Percentiles rank a stretch among this genome's conserved stretches.
phyloP scores from a whole-genome alignment of 768 basidiomycete genomes.

The Heimioporus sp. region DNA sequence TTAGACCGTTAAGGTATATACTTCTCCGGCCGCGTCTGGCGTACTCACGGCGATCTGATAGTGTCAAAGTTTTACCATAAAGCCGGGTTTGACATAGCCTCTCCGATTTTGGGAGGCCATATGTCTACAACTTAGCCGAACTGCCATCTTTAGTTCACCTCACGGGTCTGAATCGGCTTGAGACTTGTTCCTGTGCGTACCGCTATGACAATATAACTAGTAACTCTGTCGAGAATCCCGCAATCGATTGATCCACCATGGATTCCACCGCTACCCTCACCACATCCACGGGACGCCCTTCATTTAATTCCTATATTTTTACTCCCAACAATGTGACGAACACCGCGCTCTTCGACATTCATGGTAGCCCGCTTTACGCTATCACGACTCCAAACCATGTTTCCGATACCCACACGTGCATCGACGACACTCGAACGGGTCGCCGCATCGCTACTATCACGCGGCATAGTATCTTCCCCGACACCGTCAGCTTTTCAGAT shows the following conservation, averaged over 20 bases:
- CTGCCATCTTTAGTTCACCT: no score
- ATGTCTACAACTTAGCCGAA: no score
- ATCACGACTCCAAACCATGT: conserved; percentile 4
- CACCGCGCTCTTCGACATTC: conserved; percentile 6
- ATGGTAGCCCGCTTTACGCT: conserved; percentile 6
- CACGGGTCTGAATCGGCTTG: no score
- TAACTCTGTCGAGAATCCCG: no score
- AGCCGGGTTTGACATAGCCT: no score
- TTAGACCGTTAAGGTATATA: no score
- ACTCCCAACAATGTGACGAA: conserved; percentile 9
- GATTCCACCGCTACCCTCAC: not conserved
- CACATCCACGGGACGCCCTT: not conserved
- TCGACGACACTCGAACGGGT: conserved; percentile 7
- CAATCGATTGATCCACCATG: not conserved
- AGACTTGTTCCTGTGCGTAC: no score
- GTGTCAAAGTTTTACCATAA: no score
- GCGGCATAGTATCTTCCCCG: conserved; percentile 9
- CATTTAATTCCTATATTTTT: conserved; percentile 8
- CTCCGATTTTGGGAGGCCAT: no score
- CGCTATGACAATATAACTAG: no score
- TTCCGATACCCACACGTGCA: conserved; percentile 5
- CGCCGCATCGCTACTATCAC: conserved; percentile 4
- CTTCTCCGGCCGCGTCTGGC: no score
- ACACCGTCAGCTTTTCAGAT: conserved; percentile 11
- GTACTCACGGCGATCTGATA: no score